Evolutionary conservation across 441 rosid species (phyloP).

Genomic region (Populus trichocarpa): DNA sequence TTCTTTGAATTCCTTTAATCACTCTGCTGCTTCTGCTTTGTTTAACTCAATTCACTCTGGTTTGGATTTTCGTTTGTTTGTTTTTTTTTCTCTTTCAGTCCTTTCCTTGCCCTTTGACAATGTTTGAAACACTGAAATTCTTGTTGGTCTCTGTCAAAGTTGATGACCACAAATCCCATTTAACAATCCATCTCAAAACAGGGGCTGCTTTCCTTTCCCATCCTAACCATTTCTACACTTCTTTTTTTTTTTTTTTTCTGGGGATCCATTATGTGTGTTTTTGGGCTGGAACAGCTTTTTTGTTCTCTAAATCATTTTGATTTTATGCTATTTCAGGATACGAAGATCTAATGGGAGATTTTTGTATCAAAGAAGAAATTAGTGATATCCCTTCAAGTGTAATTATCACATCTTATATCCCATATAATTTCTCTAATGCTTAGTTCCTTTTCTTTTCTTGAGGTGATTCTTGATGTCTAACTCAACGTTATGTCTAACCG

Average conservation of each 20-base stretch:
- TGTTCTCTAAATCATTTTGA: slow-evolving; percentile 4
- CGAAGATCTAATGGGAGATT: slow-evolving; percentile 40
- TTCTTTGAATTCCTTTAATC: slow-evolving; percentile 3
- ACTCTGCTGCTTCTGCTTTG: background rate
- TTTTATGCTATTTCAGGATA: slow-evolving; percentile 16
- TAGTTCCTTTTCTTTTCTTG: background rate
- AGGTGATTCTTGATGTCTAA: slow-evolving; percentile 2
- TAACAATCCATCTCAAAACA: background rate
- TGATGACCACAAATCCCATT: background rate
- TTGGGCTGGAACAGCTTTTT: background rate
- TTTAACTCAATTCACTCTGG: background rate
- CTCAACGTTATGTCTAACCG: background rate
- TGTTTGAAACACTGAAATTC: background rate
- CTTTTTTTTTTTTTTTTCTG: background rate
- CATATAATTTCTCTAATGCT: background rate
- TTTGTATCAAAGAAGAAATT: slow-evolving; percentile 20
- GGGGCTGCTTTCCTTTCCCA: background rate
- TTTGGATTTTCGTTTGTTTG: background rate
- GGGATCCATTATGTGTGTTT: background rate
- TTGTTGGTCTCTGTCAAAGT: background rate
- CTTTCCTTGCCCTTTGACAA: background rate
- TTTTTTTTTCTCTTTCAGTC: background rate
- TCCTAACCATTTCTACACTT: background rate
- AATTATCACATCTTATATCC: slow-evolving; percentile 12
- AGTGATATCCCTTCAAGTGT: slow-evolving; percentile 30